Base-by-base conservation (phyloP, 768 basidiomycete species). In the Vishniacozyma victoriae region DNA sequence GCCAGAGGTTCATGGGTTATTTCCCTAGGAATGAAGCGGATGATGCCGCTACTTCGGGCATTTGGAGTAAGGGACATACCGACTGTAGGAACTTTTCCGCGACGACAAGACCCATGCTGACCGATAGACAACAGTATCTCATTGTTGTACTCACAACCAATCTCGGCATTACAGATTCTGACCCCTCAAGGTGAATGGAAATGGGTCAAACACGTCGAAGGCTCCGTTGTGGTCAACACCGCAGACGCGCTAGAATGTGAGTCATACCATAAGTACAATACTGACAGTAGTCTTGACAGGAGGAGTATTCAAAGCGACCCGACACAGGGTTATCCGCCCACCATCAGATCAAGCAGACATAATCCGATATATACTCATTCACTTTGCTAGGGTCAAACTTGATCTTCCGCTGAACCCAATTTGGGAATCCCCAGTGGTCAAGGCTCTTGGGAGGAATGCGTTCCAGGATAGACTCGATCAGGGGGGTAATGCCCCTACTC, bases 161-260 rank as follows among this genome's bases (percentile, higher is more conserved):
- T 62, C 41, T 53, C 60, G 22, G 60, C 57, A n/a, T 46, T 62
- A n/a, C 60, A 62, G 29, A 55, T 62, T 9, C 35, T 62, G 5
- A 62, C 56, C 5, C 48, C 41, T 5, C 29, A 59, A 14, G 50
- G 54, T 31, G 51, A 62, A 35, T 62, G 60, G 60, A 39, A 48
- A 35, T 62, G 52, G 50, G 60, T 62, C 37, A 58, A 54, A 36
- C 54, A 62, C 25, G 52, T 53, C 12, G 45, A 48, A 26, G 60
- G 60, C 15, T 15, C 50, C 15, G 51, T 62, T 1, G 52, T 62
- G 0, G 60, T 62, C 26, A 62, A 62, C 35, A 58, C 54, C 5
- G 57, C 60, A 1, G 60, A 62, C 42, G 57, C 57, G 4, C 43
- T 58, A 3, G 52, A 61, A 19, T 61, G 50, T 52, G n/a, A 46